Base-by-base conservation (phyloP, 73 alveolate genomes). In the Paramecium pentaurelia region DNA sequence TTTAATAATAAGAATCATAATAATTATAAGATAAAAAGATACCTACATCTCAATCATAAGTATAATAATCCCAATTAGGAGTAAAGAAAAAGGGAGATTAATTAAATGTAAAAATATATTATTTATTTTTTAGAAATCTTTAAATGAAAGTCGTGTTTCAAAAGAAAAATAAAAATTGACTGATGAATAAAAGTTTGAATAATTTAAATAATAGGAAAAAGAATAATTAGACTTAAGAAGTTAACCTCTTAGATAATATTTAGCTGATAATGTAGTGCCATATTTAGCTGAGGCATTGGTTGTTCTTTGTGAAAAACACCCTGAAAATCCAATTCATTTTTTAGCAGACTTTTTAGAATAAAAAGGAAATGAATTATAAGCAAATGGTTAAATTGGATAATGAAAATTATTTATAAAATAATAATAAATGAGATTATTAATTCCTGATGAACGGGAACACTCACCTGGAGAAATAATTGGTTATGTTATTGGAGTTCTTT, bases 231-330 rank as follows among this genome's bases (percentile, higher is more conserved):
- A 96, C 80, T 94, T 95, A 60, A 95, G 97, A 88, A 93, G 97
- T 22, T 93, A 95, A 88, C 97, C 96, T 1, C 90, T 96, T 73
- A 75, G 98, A 47, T 89, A 96, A 86, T 96, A 96, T 84, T 87
- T 96, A 54, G 97, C 96, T 28, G 99, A 96, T 90, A 96, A 96
- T 92, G 98, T 96, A 7, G 97, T 95, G 44, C 99, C 99, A 11
- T 95, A 93, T 73, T 86, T 95, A 90, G 95, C 97, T 28, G 95
- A 95, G 92, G 99, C 98, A 30, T 93, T 96, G 10, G 95, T 96
- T 73, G 96, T 95, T 70, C 94, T 96, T 20, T 96, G 98, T 93
- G 86, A 96, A 94, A 93, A 68, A 34, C 94, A 95, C 34, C 99
- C 99, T 12, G 96, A 94, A 64, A 97, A 96, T 70, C 98, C 98